phyloP scores from a whole-genome alignment of 2,329 filamentous ascomycete genomes.

The Cladosporium sp. region DNA sequence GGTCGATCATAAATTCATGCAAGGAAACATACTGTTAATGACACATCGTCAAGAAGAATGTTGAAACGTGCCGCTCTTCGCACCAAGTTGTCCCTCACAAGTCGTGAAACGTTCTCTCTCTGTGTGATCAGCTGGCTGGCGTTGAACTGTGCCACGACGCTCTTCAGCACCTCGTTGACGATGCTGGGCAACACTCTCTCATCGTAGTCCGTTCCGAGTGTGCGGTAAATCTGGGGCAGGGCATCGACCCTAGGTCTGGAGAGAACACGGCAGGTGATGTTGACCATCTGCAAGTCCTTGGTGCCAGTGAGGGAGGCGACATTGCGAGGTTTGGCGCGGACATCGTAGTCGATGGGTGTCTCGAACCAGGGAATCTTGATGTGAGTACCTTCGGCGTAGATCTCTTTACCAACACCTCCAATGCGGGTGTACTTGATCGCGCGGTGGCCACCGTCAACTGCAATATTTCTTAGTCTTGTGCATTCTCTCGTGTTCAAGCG shows the following conservation, averaged over 20 bases:
- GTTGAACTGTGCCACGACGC: slow-evolving; percentile 98
- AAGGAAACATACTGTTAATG: slow-evolving; percentile 58
- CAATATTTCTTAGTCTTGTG: slow-evolving; percentile 7
- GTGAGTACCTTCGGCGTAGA: slow-evolving; percentile 96
- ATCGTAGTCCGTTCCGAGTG: slow-evolving; percentile 91
- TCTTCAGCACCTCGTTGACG: slow-evolving; percentile 98
- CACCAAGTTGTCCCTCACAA: slow-evolving; percentile 90
- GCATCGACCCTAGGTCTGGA: slow-evolving; percentile 83
- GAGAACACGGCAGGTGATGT: slow-evolving; percentile 99
- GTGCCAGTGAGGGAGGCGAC: slow-evolving; percentile 96
- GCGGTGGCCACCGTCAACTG: slow-evolving; percentile 93
- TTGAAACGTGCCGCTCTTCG: slow-evolving; percentile 92
- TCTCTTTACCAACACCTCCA: slow-evolving; percentile 91
- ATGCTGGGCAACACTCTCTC: slow-evolving; percentile 97
- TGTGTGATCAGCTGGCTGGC: slow-evolving; percentile 98
- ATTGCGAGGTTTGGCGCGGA: slow-evolving; percentile 94
- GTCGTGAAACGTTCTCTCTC: slow-evolving; percentile 88
- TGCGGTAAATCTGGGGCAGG: slow-evolving; percentile 94
- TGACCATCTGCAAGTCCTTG: slow-evolving; percentile 99
- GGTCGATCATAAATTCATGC: not conserved
- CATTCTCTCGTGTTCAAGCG: not conserved
- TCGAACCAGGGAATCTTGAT: slow-evolving; percentile 95
- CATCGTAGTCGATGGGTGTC: slow-evolving; percentile 92
- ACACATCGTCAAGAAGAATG: slow-evolving; percentile 95
- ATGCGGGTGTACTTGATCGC: slow-evolving; percentile 94